Conservation (phyloP, 345 rosid species). For the Eucalyptus virginea region DNA sequence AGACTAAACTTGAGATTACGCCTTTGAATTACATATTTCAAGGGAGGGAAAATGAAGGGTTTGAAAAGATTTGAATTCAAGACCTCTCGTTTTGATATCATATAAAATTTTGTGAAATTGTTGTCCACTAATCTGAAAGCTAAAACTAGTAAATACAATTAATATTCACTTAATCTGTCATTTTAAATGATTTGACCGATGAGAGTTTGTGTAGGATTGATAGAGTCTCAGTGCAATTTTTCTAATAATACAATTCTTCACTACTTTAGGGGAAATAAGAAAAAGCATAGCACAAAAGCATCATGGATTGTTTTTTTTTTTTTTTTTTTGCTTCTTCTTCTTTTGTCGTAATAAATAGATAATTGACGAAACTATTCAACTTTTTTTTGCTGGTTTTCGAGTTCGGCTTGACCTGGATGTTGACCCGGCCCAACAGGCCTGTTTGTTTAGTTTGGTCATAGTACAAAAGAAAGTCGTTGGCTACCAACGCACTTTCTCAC, state of each 20-base stretch:
- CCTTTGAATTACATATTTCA: neutral
- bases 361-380: neutral
- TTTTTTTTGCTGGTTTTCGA: neutral
- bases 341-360: neutral
- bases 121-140: rapidly evolving
- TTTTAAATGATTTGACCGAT: neutral
- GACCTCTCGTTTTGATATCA: rapidly evolving
- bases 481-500: neutral
- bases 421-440: neutral
- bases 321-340: too few relatives aligned
- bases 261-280: neutral
- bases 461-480: neutral
- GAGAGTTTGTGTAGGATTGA: neutral
- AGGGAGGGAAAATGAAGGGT: neutral
- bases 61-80: neutral
- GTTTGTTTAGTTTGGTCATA: neutral
- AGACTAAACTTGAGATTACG: neutral
- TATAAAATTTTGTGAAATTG: neutral
- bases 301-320: neutral
- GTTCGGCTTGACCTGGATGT: neutral
- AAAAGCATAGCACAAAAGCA: neutral
- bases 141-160: too few relatives aligned
- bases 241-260: neutral
- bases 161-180: rapidly evolving
- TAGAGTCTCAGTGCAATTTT: neutral